These are phyloP conservation scores for Cardamine resedifolia DNA, from an alignment of 345 rosid species.

Conservation along the genomic window DNA sequence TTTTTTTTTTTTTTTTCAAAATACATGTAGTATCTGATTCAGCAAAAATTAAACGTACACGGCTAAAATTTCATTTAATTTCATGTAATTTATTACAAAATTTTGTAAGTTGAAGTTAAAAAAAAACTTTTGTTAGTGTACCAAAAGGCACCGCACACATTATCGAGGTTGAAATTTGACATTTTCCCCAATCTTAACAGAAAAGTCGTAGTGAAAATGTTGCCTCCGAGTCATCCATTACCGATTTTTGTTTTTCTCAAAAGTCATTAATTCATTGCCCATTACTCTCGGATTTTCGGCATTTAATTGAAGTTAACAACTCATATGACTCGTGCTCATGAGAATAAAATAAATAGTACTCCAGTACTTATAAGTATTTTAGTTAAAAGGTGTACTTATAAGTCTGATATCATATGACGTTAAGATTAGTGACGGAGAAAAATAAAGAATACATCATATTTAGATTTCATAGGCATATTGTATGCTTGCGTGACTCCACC, in stretches of 20 bases:
- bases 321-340: constrained; percentile 12
- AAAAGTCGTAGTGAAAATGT: constrained; percentile 11
- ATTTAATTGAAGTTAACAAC: neutral
- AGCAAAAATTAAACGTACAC: too few species aligned
- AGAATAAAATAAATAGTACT: neutral
- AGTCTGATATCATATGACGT: neutral
- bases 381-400: neutral
- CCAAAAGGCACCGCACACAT: too few species aligned
- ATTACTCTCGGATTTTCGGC: neutral
- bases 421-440: constrained; percentile 3
- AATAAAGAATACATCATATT: neutral
- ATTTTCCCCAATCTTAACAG: too few species aligned
- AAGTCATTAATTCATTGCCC: too few species aligned
- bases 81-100: too few species aligned
- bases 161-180: too few species aligned
- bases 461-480: constrained; percentile 17
- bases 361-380: too few species aligned
- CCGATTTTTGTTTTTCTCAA: neutral
- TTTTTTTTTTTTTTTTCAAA: too few species aligned
- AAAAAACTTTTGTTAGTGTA: too few species aligned
- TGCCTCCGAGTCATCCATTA: constrained; percentile 19
- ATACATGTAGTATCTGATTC: too few species aligned
- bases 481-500: constrained; percentile 32
- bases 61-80: too few species aligned
- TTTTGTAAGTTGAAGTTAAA: too few species aligned